These are phyloP conservation scores for Golubevia pallescens DNA, from an alignment of 1,284 basidiomycete genomes.

Conservation along the genomic window DNA sequence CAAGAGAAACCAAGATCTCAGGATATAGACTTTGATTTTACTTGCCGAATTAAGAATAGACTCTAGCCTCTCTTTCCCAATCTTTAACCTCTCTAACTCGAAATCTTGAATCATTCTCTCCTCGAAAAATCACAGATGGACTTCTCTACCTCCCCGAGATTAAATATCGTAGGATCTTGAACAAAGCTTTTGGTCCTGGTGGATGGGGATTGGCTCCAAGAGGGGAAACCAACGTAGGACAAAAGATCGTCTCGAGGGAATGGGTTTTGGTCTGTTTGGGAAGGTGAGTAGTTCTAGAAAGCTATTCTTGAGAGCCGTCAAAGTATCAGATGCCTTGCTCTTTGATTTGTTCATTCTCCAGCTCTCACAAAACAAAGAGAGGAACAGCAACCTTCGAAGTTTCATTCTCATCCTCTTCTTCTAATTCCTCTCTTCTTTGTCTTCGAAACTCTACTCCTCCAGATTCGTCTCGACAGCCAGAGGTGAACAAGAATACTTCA, in stretches of 20 bases:
- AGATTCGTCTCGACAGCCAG: constrained; percentile 89
- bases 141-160: constrained; percentile 96
- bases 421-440: background rate
- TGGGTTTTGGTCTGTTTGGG: constrained; percentile 94
- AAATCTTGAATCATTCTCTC: background rate
- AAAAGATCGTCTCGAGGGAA: constrained; percentile 87
- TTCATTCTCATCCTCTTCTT: too few species aligned
- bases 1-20: too few species aligned
- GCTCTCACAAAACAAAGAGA: too few species aligned
- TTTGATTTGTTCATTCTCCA: too few species aligned
- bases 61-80: too few species aligned
- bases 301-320: too few species aligned
- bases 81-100: background rate
- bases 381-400: too few species aligned
- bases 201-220: constrained; percentile 96
- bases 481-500: constrained; percentile 97
- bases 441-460: background rate
- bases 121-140: constrained; percentile 85
- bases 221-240: constrained; percentile 70
- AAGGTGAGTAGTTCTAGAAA: constrained; percentile 69
- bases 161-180: constrained; percentile 92
- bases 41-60: too few species aligned
- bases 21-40: too few species aligned
- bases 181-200: constrained; percentile 93
- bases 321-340: too few species aligned